A percentile compares a stretch with the other conserved stretches of the same genome.
These are phyloP conservation scores for Patellaria atrata DNA, from an alignment of 495 filamentous ascomycete species.

Conservation along the genomic window DNA sequence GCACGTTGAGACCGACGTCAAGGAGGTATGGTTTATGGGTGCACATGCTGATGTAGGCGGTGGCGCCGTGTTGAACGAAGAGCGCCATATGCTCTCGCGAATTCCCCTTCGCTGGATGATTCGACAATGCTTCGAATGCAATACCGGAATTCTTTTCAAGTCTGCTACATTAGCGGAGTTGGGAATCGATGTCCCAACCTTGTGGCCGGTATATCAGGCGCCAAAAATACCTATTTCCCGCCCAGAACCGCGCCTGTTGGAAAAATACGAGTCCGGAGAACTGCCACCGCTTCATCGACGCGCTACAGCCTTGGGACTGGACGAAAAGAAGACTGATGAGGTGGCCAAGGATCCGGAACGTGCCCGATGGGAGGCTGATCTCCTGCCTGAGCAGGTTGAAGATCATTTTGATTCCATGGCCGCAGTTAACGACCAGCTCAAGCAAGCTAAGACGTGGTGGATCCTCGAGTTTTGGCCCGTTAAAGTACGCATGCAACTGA, in stretches of 20 bases:
- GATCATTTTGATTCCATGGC: conserved; percentile 26
- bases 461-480: conserved; percentile 30
- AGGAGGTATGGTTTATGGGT: conserved; percentile 29
- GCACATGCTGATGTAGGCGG: conserved; percentile 28
- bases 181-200: conserved; percentile 23
- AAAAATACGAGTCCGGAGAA: conserved; percentile 16
- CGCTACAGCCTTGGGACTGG: conserved; percentile 7
- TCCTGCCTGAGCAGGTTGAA: conserved; percentile 25
- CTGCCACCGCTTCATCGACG: conserved; percentile 9
- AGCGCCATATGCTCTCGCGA: conserved; percentile 34
- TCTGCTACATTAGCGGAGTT: conserved; percentile 21
- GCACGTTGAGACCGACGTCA: conserved; percentile 20
- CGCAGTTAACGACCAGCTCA: conserved; percentile 23
- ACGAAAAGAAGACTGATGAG: too few species aligned
- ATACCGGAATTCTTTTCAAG: conserved; percentile 28
- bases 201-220: conserved; percentile 22
- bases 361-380: conserved; percentile 5
- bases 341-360: conserved; percentile 1
- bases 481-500: conserved; percentile 19
- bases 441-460: conserved; percentile 25
- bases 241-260: conserved; percentile 19
- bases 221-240: conserved; percentile 11
- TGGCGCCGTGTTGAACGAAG: conserved; percentile 21
- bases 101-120: conserved; percentile 32
- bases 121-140: conserved; percentile 29